phyloP scores from a whole-genome alignment of 228 moss, liverwort and hornwort genomes.

The Sphagnum fallax region DNA sequence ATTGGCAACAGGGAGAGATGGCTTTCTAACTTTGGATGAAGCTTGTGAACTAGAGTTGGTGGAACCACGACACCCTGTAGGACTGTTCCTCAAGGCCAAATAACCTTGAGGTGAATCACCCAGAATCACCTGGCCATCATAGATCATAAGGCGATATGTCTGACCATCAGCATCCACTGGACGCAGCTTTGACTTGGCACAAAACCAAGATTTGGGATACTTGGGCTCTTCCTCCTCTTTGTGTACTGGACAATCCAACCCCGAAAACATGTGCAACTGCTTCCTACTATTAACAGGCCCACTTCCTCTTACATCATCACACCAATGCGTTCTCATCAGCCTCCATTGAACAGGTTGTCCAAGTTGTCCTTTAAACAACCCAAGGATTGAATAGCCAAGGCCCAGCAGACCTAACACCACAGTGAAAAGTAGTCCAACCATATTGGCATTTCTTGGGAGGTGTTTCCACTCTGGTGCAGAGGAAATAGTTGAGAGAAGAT shows the following conservation, averaged over 20 bases:
- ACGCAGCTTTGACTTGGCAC: slow-evolving; percentile 24
- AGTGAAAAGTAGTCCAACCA: slow-evolving; percentile 35
- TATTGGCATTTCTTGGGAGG: slow-evolving; percentile 24
- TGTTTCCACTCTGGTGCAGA: slow-evolving; percentile 22
- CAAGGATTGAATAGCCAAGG: slow-evolving; percentile 33
- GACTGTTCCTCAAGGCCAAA: slow-evolving; percentile 21
- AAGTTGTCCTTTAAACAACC: slow-evolving; percentile 37
- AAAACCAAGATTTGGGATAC: slow-evolving; percentile 20
- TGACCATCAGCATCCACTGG: slow-evolving; percentile 23
- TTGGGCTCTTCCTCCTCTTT: slow-evolving; percentile 26
- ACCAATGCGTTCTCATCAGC: slow-evolving; percentile 60
- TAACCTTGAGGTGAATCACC: slow-evolving; percentile 30
- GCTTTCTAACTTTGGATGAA: slow-evolving; percentile 8
- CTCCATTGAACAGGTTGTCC: slow-evolving; percentile 66
- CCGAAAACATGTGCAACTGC: slow-evolving; percentile 23
- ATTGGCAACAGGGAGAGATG: slow-evolving; percentile 2
- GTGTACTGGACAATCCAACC: slow-evolving; percentile 26
- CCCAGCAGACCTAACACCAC: slow-evolving; percentile 29
- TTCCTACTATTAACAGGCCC: slow-evolving; percentile 19
- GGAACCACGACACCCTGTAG: slow-evolving; percentile 12
- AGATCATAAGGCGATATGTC: slow-evolving; percentile 59
- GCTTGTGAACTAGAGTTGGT: slow-evolving; percentile 9
- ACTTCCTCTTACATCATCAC: slow-evolving; percentile 35
- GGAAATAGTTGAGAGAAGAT: slow-evolving; percentile 23
- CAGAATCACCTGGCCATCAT: slow-evolving; percentile 61